Evolutionary conservation across 2,329 filamentous ascomycete species (phyloP), one percentile per base, ranked within the genome.

Genomic region (Fusarium beomiforme): DNA sequence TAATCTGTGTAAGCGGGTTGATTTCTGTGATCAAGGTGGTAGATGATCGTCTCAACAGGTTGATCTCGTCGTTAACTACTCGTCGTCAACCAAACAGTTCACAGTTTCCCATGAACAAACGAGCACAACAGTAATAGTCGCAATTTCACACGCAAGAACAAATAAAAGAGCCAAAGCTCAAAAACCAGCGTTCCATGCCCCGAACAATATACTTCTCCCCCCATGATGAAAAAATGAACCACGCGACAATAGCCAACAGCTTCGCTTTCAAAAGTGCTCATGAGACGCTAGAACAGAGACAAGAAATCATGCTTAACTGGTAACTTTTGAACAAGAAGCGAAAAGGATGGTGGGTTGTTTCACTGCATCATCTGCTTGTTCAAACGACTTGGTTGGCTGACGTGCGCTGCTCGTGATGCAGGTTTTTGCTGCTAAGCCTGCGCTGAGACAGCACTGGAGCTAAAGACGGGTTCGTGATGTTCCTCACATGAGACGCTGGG

Each of bases 401-500:
- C 37, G 43, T 11, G 37, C 11, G 12, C 58, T 61, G 46, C 70
- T 72, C 66, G 70, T 72, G 69, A 72, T 68, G 61, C 65, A 67
- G 37, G 37, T 29, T 61, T 64, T 66, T 54, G 34, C 54, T 53
- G 36, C 69, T 65, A 72, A 49, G 50, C 46, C 55, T 63, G 21
- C 41, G n/a, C 54, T 64, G 69, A 72, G 69, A 71, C 69, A 65
- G 14, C 24, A 37, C 41, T 39, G 31, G 31, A 49, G 47, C 69
- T 58, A 61, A 60, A 42, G 37, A 64, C 41, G 49, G 58, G 66
- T 72, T 72, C 70, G 70, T 72, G 70, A 72, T 63, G 54, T 36
- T 16, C 42, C 62, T 72, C 70, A 72, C 70, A 72, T 72, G 70
- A 67, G 70, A 72, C 69, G 66, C 42, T 65, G 42, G 36, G 26